Conservation (phyloP, 495 filamentous ascomycete species). For the Daldinia caldariorum region DNA sequence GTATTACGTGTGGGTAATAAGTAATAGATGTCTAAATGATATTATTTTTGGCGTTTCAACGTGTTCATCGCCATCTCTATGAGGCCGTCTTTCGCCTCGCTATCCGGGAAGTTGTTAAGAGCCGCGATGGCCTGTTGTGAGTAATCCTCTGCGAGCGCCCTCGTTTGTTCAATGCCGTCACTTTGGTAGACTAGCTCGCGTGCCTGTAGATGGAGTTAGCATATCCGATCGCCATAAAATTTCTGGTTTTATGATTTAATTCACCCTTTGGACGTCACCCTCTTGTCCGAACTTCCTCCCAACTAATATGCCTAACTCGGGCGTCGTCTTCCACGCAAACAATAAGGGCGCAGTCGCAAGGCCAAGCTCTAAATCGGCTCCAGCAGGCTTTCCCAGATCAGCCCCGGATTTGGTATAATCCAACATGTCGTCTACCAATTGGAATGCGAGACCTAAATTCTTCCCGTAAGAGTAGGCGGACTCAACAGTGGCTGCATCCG, state of each 20-base stretch:
- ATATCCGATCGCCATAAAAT: neutral
- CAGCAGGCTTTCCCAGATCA: conserved; percentile 93
- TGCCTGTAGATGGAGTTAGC: conserved; percentile 64
- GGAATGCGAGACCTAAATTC: conserved; percentile 93
- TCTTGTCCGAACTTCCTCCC: conserved; percentile 86
- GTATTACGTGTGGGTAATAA: conserved; percentile 17
- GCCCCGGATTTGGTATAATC: conserved; percentile 88
- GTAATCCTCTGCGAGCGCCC: conserved; percentile 88
- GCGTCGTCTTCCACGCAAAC: conserved; percentile 93
- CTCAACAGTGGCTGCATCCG: conserved; percentile 81
- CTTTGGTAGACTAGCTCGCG: conserved; percentile 83
- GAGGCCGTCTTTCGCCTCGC: conserved; percentile 89
- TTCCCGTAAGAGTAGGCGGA: conserved; percentile 90
- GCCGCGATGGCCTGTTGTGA: conserved; percentile 86
- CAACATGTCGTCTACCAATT: conserved; percentile 98
- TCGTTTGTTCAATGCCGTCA: conserved; percentile 89
- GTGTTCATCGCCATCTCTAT: conserved; percentile 94
- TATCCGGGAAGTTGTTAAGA: conserved; percentile 83
- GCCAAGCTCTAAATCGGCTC: conserved; percentile 92
- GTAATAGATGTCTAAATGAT: conserved; percentile 33
- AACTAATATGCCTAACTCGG: conserved; percentile 85
- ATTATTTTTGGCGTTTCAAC: conserved; percentile 84
- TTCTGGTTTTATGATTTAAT: conserved; percentile 59
- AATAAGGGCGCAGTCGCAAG: conserved; percentile 94
- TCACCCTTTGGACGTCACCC: conserved; percentile 84